Base-by-base conservation (phyloP, 352 stramenopile species). In the Phytopythium oedochilum region DNA sequence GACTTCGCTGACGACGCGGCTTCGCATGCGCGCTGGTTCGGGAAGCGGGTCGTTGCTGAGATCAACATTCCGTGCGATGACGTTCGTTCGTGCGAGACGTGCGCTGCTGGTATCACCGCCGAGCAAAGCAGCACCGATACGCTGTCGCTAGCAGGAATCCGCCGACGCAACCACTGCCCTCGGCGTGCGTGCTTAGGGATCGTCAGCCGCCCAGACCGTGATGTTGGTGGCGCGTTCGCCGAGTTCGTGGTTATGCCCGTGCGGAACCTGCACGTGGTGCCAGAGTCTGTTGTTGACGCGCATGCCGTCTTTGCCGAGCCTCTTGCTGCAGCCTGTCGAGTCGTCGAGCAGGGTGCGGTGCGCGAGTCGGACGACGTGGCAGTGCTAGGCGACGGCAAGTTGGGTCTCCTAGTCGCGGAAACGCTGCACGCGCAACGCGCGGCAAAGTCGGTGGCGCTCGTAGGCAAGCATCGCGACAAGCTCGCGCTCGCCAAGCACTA, bases 21-120 rank as follows among this genome's bases (percentile, higher is more conserved):
- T 23, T 57, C 45, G 14, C 56, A 60, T 18, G 47, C 18, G 22
- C 53, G 53, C 22, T 83, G 78, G 83, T 52, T 95, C 0, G 79
- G 81, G 18, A 78, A 92, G 60, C 86, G 91, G 29, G 88, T 97
- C 25, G 92, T 96, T 26, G 91, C 83, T 18, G 91, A 97, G 66
- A 96, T 97, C 47, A 97, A 97, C 62, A 65, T 97, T 47, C 78
- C 83, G 23, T 97, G 88, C 56, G 71, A 82, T 22, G 28, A 53
- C 32, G 28, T 29, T 18, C 46, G n/a, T 9, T 23, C 28, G 17
- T 53, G 46, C n/a, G 46, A 53, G 29, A 53, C 46, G n/a, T 53
- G 46, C 18, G 46, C 62, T 75, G 40, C 54, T 56, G 15, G 73
- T 79, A 11, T 94, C 83, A 60, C 35, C 20, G 14, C 74, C 55